Conservation (phyloP, 768 basidiomycete genomes). For the Tricholoma saponaceum region DNA sequence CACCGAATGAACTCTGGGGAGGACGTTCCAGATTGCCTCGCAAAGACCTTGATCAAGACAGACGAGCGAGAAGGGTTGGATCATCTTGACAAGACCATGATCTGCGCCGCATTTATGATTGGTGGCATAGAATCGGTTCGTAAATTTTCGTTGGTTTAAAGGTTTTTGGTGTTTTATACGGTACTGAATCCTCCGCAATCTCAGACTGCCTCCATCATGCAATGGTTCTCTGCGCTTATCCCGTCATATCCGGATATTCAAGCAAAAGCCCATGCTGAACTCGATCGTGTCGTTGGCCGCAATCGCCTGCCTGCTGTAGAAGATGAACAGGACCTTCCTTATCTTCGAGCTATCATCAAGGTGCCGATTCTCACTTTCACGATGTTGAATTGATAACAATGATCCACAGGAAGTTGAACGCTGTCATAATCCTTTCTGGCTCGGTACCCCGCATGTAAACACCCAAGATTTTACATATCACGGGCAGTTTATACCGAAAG, state of each 20-base stretch:
- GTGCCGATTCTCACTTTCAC: neutral
- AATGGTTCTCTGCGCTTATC: slow-evolving; percentile 15
- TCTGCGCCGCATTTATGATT: slow-evolving; percentile 39
- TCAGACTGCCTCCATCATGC: slow-evolving; percentile 11
- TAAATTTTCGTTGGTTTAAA: no score
- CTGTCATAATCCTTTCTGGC: slow-evolving; percentile 1
- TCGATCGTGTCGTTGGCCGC: slow-evolving; percentile 17
- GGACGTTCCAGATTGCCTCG: slow-evolving; percentile 38
- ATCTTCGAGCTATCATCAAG: slow-evolving; percentile 15
- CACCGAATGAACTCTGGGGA: slow-evolving; percentile 31
- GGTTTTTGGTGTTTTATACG: no score
- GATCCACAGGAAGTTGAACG: slow-evolving; percentile 1
- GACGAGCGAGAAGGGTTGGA: slow-evolving; percentile 32
- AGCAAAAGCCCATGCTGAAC: slow-evolving; percentile 16
- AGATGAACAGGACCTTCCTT: slow-evolving; percentile 14
- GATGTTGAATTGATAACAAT: neutral
- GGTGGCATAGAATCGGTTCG: slow-evolving; percentile 42
- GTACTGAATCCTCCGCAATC: neutral
- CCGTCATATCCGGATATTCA: slow-evolving; percentile 14
- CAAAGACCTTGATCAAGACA: slow-evolving; percentile 31
- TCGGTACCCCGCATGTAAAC: slow-evolving; percentile 5
- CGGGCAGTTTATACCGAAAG: slow-evolving; percentile 29
- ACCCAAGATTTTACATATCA: slow-evolving; percentile 4
- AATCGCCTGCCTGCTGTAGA: slow-evolving; percentile 12
- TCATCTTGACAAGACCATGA: slow-evolving; percentile 34